These are phyloP conservation scores for Aspergillus kassunensis DNA, from an alignment of 495 filamentous ascomycete genomes.

Conservation along the genomic window DNA sequence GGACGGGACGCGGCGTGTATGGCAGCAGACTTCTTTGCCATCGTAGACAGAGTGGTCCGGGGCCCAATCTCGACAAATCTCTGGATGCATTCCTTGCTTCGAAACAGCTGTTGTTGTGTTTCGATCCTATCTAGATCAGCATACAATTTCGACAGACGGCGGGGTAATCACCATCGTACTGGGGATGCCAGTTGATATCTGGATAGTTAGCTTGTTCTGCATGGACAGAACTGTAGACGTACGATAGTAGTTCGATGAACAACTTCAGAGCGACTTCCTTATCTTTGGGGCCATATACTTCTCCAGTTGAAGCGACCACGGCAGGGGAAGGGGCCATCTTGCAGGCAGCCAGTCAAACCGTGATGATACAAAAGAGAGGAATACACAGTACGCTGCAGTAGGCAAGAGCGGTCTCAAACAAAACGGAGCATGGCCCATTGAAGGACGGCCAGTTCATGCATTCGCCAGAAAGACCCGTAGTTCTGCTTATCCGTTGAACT, in stretches of 20 bases:
- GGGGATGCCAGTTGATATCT: constrained; percentile 95
- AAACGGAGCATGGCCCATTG: too few species aligned
- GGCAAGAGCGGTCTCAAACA: too few species aligned
- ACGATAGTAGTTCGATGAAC: constrained; percentile 26
- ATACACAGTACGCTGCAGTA: too few species aligned
- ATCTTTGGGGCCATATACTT: not conserved
- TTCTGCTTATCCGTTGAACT: not conserved
- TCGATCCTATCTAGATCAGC: constrained; percentile 58
- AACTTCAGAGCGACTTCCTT: constrained; percentile 17
- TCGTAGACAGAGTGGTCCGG: constrained; percentile 89
- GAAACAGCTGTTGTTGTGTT: constrained; percentile 74
- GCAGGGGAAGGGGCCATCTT: not conserved
- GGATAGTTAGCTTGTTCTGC: constrained; percentile 5
- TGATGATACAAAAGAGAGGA: too few species aligned
- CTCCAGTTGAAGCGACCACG: not conserved
- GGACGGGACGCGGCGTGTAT: constrained; percentile 91
- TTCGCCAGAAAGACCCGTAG: too few species aligned
- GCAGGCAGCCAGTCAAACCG: too few species aligned
- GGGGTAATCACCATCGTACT: constrained; percentile 63
- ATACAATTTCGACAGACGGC: not conserved
- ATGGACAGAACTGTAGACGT: too few species aligned
- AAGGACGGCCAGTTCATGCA: too few species aligned
- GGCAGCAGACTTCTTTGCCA: constrained; percentile 91
- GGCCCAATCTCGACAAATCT: constrained; percentile 96
- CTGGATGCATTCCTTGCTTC: constrained; percentile 66